Base-by-base conservation (phyloP, 495 filamentous ascomycete species). In the Neurospora terricola region DNA sequence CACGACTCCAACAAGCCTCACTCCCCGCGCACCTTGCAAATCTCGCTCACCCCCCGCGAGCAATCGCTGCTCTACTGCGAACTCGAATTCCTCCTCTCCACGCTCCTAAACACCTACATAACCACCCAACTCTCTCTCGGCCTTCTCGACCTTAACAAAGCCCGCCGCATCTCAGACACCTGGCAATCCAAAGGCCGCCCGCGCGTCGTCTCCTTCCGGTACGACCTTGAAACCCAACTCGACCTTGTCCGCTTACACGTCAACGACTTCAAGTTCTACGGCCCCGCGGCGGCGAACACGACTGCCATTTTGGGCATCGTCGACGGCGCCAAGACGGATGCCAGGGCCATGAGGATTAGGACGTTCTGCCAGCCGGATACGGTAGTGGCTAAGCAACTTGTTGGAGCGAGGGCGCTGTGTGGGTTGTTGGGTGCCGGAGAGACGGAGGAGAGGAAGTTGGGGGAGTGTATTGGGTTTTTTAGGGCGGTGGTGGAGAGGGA, bases 141-240 rank as follows among this genome's bases (percentile, higher is more conserved):
- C 36, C 82, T 83, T 3, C 75, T 86, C 11, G 75, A 82, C 7
- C 27, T 76, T 0, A 77, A 78, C 68, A 79, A 82, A 38, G 77
- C 79, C n/a, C 78, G 76, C 38, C 78, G 76, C 40, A 75, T 83
- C 14, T 76, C 80, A 2, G 83, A 85, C 30, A 71, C 48, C 3
- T 86, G 83, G 84, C 72, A 74, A 37, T 77, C 80, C 36, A 80
- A 82, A 74, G 84, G 84, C 68, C 82, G 82, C 0, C 83, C 83
- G 1, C 79, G 76, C 36, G 84, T 86, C 8, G 72, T 82, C 42
- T 78, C 81, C 14, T 86, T 85, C 77, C 83, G 83, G 10, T 86
- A 84, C 69, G 84, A 86, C 38, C 71, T 86, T 8, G 84, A 86
- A 77, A 86, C 84, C 1, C 84, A 86, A 76, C 71, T 86, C 30